These are phyloP conservation scores for Penicillium ochrochloron DNA, from an alignment of 495 filamentous ascomycete genomes.

Conservation along the genomic window DNA sequence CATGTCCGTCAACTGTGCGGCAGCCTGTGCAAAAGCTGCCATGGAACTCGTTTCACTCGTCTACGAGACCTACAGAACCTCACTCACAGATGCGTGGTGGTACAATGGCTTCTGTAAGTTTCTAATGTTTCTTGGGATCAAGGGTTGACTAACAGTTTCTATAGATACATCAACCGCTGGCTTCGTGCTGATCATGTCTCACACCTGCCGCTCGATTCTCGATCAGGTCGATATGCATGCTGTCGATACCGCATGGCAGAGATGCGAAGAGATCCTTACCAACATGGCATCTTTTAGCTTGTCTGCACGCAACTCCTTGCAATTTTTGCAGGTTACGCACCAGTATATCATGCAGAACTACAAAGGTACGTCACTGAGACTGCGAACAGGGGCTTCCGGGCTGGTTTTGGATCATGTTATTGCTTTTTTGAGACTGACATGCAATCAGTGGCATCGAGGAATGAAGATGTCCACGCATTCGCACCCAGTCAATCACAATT, in stretches of 20 bases:
- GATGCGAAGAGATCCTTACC: slow-evolving; percentile 34
- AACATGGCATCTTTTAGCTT: slow-evolving; percentile 37
- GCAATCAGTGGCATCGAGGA: slow-evolving; percentile 6
- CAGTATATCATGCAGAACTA: slow-evolving; percentile 33
- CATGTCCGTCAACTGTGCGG: slow-evolving; percentile 42
- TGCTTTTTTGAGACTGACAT: neutral
- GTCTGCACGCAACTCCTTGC: slow-evolving; percentile 39
- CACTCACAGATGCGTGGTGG: slow-evolving; percentile 51
- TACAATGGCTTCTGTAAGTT: slow-evolving; percentile 52
- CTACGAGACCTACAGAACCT: slow-evolving; percentile 43
- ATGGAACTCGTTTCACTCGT: slow-evolving; percentile 46
- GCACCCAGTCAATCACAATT: slow-evolving; percentile 7
- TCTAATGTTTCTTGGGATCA: neutral
- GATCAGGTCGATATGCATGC: slow-evolving; percentile 23
- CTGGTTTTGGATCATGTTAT: no score
- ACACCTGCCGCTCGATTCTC: slow-evolving; percentile 33
- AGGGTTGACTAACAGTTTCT: neutral
- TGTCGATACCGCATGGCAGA: slow-evolving; percentile 35
- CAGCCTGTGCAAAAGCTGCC: slow-evolving; percentile 44
- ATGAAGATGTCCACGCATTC: slow-evolving; percentile 5
- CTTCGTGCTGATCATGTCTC: slow-evolving; percentile 47
- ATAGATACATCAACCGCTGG: slow-evolving; percentile 49
- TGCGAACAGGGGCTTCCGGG: no score
- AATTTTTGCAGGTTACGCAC: slow-evolving; percentile 37
- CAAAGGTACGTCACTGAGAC: slow-evolving; percentile 13